Evolutionary conservation across 306 rosid genomes (phyloP).

Genomic region (Elaeagnus macrophylla): DNA sequence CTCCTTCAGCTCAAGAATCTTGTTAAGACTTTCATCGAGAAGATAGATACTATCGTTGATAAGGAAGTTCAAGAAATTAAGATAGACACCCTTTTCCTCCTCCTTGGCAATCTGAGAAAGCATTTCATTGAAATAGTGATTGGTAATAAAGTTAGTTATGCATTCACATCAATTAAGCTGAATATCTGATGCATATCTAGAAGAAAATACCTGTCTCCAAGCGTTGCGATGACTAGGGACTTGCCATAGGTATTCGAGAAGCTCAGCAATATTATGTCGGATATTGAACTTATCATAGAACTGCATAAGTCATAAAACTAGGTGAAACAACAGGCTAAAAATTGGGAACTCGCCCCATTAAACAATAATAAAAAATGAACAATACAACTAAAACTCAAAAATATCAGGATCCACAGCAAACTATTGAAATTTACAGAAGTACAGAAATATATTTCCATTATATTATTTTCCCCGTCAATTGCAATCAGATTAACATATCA

Average conservation of each 20-base stretch:
- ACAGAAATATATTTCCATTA: too few relatives aligned
- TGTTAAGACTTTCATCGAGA: slow-evolving; percentile 94
- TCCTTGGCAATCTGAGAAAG: slow-evolving; percentile 86
- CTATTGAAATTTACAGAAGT: background rate
- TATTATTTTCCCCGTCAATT: too few relatives aligned
- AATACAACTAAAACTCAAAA: background rate
- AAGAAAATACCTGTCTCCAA: slow-evolving; percentile 72
- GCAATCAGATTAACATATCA: too few relatives aligned
- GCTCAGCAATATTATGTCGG: slow-evolving; percentile 96
- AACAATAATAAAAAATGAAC: slow-evolving; percentile 12
- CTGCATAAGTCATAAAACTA: slow-evolving; percentile 43
- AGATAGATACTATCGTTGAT: slow-evolving; percentile 96
- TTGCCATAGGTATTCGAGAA: slow-evolving; percentile 97
- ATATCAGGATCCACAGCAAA: background rate
- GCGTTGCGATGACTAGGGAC: slow-evolving; percentile 98
- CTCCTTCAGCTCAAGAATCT: slow-evolving; percentile 93
- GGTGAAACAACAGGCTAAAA: slow-evolving; percentile 10
- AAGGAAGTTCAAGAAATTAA: slow-evolving; percentile 92
- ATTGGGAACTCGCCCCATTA: slow-evolving; percentile 7
- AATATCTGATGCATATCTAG: background rate
- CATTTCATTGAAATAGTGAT: background rate
- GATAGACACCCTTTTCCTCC: slow-evolving; percentile 96
- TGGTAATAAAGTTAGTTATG: background rate
- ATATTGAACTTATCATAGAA: slow-evolving; percentile 96
- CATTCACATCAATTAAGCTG: background rate